Base-by-base conservation (phyloP, 345 rosid species). In the Camelina hispida region DNA sequence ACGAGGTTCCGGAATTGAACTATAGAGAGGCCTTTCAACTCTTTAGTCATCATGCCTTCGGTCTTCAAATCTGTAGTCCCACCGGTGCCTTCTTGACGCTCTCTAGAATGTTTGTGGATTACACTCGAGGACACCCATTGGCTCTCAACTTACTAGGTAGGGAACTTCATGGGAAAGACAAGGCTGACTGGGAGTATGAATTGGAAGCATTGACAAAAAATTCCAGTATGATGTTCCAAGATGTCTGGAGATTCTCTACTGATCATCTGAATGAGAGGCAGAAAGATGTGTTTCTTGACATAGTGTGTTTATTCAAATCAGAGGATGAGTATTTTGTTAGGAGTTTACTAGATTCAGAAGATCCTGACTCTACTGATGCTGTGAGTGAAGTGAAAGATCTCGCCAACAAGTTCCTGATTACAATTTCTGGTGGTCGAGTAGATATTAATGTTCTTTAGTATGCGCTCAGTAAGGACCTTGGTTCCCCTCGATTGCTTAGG, bases 281-380 rank as follows among this genome's bases (percentile, higher is more conserved):
- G 20, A 62, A 74, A 68, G 18, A 22, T 7, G 54, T 76, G 3
- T 79, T 84, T 76, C 66, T 76, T 1, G 84, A 81, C 37, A 73
- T 83, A 14, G 77, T 74, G 20, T 75, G 62, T 43, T 78, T 78
- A 23, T 78, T 78, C 7, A 71, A n/a, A 14, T 68, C 79, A 0
- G 38, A 23, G 7, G 25, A 48, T 7, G 44, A 13, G 28, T 17
- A 75, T 1, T 1, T 2, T 22, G 73, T 76, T 12, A 53, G 8
- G 5, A 25, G 44, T n/a, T 23, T 79, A 5, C 56, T 76, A 0
- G 77, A 71, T 13, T 52, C 34, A 3, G 48, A 25, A 57, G 42
- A 73, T 47, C 42, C 22, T 32, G 58, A 35, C 4, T 0, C 18
- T 6, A 11, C 2, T 32, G 22, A 23, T 14, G 2, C 18, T 9